Conservation (phyloP, 768 basidiomycete genomes). For the Lentinula edodes region DNA sequence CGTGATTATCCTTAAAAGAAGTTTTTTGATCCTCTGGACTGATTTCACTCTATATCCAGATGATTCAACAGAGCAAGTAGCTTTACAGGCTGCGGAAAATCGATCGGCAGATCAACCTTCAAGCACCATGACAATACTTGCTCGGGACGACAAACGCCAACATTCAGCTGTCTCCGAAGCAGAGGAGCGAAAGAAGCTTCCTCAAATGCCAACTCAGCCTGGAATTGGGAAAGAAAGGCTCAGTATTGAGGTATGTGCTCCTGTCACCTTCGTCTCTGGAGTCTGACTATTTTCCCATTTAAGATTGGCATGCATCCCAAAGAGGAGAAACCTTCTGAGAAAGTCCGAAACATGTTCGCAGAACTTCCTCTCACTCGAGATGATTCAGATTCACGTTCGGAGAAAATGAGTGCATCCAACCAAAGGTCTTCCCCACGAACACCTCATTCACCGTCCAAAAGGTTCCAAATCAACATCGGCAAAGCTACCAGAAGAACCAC, state of each 20-base stretch:
- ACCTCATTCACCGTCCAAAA: conserved; percentile 10
- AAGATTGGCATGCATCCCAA: conserved; percentile 49
- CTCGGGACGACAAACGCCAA: conserved; percentile 51
- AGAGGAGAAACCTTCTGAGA: conserved; percentile 75
- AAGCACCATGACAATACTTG: conserved; percentile 36
- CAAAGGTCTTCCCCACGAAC: conserved; percentile 40
- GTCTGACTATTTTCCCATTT: not conserved
- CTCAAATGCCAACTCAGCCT: conserved; percentile 56
- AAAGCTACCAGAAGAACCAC: conserved; percentile 42
- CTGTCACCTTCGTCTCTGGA: conserved; percentile 1
- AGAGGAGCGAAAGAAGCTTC: conserved; percentile 58
- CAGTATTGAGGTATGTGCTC: conserved; percentile 50
- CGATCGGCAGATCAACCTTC: conserved; percentile 37
- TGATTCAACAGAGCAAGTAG: conserved; percentile 40
- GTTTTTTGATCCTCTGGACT: not conserved
- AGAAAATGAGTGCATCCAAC: conserved; percentile 27
- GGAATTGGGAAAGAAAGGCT: conserved; percentile 65
- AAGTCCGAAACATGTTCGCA: conserved; percentile 55
- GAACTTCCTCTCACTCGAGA: conserved; percentile 45
- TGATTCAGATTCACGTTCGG: conserved; percentile 10
- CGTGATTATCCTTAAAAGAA: conserved; percentile 32
- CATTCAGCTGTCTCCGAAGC: conserved; percentile 44
- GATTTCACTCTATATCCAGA: conserved; percentile 26
- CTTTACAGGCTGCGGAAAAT: conserved; percentile 38
- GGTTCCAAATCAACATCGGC: conserved; percentile 31